A percentile compares a stretch with the other conserved stretches of the same genome.
These are phyloP conservation scores for Hymenoscyphus salicellus DNA, from an alignment of 2,329 filamentous ascomycete species.

Conservation along the genomic window DNA sequence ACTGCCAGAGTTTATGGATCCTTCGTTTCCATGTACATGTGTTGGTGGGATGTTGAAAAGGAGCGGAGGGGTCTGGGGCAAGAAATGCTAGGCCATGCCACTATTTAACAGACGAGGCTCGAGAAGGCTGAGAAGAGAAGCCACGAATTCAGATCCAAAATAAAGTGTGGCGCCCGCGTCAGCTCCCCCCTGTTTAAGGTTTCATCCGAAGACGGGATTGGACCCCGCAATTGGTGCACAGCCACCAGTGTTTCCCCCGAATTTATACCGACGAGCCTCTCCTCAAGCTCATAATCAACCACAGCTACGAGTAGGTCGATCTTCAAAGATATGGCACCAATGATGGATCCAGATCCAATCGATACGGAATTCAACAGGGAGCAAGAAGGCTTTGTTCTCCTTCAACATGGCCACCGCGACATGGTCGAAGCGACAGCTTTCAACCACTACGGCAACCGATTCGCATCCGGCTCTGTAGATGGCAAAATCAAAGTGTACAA, in stretches of 20 bases:
- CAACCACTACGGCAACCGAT: conserved; percentile 88
- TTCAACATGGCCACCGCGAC: conserved; percentile 70
- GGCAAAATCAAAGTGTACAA: conserved; percentile 92
- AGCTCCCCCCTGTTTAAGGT: neutral
- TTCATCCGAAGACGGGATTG: neutral
- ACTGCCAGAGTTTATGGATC: neutral
- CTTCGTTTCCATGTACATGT: conserved; percentile 8
- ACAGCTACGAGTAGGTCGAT: too few species aligned
- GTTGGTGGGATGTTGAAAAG: neutral
- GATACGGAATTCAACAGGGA: conserved; percentile 15
- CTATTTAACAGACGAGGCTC: neutral
- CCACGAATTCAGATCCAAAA: conserved; percentile 14
- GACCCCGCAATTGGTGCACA: neutral
- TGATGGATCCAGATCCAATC: conserved; percentile 21
- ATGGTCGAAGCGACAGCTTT: conserved; percentile 61
- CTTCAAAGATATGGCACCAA: conserved; percentile 16
- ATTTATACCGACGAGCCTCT: neutral
- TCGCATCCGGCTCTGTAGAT: conserved; percentile 87
- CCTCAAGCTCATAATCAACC: too few species aligned
- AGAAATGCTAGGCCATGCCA: neutral
- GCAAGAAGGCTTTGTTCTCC: conserved; percentile 43
- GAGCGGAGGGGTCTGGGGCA: neutral
- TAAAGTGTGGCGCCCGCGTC: neutral
- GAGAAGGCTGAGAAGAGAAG: conserved; percentile 18
- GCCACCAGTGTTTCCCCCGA: neutral